Conservation (phyloP, 305 asterid species). For the Fraxinus nigra region DNA sequence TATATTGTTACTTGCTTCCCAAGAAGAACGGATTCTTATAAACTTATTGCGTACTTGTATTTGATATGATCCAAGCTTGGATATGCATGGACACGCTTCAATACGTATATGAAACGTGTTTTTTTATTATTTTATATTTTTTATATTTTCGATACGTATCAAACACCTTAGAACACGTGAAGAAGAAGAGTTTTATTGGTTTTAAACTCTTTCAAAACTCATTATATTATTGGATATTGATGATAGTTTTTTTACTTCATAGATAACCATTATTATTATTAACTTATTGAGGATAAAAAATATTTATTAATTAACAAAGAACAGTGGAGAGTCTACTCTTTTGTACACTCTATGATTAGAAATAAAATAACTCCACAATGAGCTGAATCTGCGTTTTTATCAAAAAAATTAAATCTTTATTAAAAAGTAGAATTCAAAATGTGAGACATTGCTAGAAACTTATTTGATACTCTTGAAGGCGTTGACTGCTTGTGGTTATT, state of each 20-base stretch:
- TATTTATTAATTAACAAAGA: background rate
- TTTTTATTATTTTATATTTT: too few species aligned
- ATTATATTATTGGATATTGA: background rate
- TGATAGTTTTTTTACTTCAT: background rate
- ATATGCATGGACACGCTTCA: background rate
- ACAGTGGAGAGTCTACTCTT: background rate
- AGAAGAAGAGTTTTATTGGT: background rate
- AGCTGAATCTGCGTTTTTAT: background rate
- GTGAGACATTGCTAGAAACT: background rate
- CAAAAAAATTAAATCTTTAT: too few species aligned
- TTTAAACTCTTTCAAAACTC: background rate
- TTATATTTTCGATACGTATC: background rate
- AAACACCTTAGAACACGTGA: background rate
- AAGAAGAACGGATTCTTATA: background rate
- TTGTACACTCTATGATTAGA: background rate
- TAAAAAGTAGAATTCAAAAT: background rate
- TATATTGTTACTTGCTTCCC: background rate
- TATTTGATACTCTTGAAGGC: background rate
- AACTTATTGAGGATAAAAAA: background rate
- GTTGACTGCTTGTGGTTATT: background rate
- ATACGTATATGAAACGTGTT: background rate
- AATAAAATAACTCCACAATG: background rate
- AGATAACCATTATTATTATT: background rate
- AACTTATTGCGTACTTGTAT: background rate
- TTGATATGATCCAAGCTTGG: background rate